Percentiles rank a stretch among this genome's conserved stretches.
Conservation (phyloP, 441 rosid genomes). For the Pelargonium australe region DNA sequence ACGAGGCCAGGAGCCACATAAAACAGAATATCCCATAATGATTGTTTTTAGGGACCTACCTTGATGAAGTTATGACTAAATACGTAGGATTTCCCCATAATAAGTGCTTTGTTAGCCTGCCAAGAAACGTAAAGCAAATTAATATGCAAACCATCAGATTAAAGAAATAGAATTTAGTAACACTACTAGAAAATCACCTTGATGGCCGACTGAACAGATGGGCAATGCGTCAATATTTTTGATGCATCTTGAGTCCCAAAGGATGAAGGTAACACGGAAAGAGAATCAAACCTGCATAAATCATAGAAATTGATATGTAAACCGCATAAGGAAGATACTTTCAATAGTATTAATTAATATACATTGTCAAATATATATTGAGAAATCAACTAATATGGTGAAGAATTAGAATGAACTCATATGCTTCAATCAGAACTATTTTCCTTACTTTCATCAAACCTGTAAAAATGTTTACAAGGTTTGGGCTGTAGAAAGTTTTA, state of each 20-base stretch:
- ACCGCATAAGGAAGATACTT: background rate
- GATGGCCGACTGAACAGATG: slow-evolving; percentile 61
- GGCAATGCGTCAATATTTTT: slow-evolving; percentile 65
- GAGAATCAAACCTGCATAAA: slow-evolving; percentile 79
- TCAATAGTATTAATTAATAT: background rate
- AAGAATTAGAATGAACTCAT: background rate
- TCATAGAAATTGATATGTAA: slow-evolving; percentile 1
- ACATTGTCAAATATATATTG: background rate
- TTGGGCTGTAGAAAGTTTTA: no score
- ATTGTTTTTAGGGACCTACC: slow-evolving; percentile 33
- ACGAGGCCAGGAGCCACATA: no score
- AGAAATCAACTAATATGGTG: background rate
- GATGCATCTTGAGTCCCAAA: slow-evolving; percentile 73
- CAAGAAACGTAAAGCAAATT: slow-evolving; percentile 22
- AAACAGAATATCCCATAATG: no score
- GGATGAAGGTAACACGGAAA: slow-evolving; percentile 71
- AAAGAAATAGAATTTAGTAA: slow-evolving; percentile 9
- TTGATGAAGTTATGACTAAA: slow-evolving; percentile 73
- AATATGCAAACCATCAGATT: slow-evolving; percentile 15
- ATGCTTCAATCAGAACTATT: background rate
- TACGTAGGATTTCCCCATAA: slow-evolving; percentile 64
- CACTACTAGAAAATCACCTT: slow-evolving; percentile 46
- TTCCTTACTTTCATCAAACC: background rate
- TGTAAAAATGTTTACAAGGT: background rate
- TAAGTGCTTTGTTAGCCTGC: slow-evolving; percentile 70